These are phyloP conservation scores for Carex arenaria DNA, from an alignment of 202 grass and related monocot species.

Conservation along the genomic window DNA sequence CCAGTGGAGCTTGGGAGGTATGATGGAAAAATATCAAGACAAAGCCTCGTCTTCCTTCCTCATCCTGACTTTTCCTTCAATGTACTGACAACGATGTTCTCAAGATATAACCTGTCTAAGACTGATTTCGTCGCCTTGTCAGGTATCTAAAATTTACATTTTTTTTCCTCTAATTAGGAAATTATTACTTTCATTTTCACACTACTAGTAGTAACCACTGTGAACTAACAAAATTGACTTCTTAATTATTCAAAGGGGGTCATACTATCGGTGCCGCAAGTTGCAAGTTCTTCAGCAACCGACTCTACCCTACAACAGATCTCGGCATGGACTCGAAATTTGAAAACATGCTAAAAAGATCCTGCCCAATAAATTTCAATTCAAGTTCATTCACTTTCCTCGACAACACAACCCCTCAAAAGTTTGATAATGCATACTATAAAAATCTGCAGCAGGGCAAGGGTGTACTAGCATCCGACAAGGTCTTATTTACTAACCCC, in stretches of 20 bases:
- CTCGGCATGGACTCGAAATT: slow-evolving; percentile 23
- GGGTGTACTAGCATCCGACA: slow-evolving; percentile 49
- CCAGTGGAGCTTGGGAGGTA: slow-evolving; percentile 70
- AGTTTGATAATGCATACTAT: slow-evolving; percentile 59
- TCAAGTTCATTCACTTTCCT: slow-evolving; percentile 36
- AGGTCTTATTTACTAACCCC: slow-evolving; percentile 36
- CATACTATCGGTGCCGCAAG: slow-evolving; percentile 59
- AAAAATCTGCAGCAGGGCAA: slow-evolving; percentile 36
- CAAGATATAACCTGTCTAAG: slow-evolving; percentile 49
- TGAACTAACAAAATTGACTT: neutral
- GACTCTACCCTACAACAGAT: slow-evolving; percentile 35
- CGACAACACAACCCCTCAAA: slow-evolving; percentile 12
- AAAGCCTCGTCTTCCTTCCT: slow-evolving; percentile 49
- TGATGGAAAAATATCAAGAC: slow-evolving; percentile 52
- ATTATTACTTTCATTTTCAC: neutral
- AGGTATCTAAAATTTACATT: slow-evolving; percentile 18
- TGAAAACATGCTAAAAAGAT: slow-evolving; percentile 19
- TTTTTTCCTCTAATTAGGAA: neutral
- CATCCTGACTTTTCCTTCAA: slow-evolving; percentile 42
- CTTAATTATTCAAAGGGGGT: slow-evolving; percentile 29
- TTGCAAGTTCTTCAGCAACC: slow-evolving; percentile 44
- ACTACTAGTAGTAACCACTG: neutral
- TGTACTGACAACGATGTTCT: slow-evolving; percentile 57
- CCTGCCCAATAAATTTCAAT: slow-evolving; percentile 26
- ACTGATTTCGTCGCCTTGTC: slow-evolving; percentile 80